phyloP scores from a whole-genome alignment of 2,329 filamentous ascomycete species.

The Botrytis tulipae region DNA sequence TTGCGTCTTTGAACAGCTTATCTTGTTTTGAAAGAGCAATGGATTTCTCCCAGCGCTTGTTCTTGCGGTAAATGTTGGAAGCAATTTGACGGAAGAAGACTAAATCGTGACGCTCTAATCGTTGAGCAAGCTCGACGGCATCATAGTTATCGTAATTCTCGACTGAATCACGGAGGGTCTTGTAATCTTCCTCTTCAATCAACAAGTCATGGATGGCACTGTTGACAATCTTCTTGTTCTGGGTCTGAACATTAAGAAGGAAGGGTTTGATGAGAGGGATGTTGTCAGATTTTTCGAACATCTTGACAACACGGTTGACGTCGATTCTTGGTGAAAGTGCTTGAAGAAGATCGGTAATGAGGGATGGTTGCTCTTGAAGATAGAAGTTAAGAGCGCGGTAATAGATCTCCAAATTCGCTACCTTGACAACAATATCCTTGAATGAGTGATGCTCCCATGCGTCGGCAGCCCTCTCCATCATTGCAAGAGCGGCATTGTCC shows the following conservation, averaged over 20 bases:
- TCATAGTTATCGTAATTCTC: slow-evolving; percentile 99
- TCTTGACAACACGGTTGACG: slow-evolving; percentile 97
- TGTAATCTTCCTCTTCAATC: slow-evolving; percentile 99
- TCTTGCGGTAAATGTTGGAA: slow-evolving; percentile 98
- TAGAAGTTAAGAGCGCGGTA: slow-evolving; percentile 97
- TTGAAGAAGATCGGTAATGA: slow-evolving; percentile 93
- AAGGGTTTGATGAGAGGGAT: slow-evolving; percentile 98
- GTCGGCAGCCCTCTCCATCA: slow-evolving; percentile 96
- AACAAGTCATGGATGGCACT: slow-evolving; percentile 96
- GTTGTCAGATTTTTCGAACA: slow-evolving; percentile 98
- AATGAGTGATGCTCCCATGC: slow-evolving; percentile 99
- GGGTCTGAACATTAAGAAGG: slow-evolving; percentile 89
- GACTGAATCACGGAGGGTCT: slow-evolving; percentile 94
- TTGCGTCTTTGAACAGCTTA: slow-evolving; percentile 99
- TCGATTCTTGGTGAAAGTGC: slow-evolving; percentile 90
- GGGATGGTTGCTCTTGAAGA: slow-evolving; percentile 91
- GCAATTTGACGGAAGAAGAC: slow-evolving; percentile 99
- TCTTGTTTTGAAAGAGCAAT: slow-evolving; percentile 98
- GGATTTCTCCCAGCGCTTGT: slow-evolving; percentile 99
- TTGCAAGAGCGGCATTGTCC: slow-evolving; percentile 93
- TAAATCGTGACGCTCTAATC: slow-evolving; percentile 94
- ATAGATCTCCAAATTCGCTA: slow-evolving; percentile 98
- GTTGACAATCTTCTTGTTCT: slow-evolving; percentile 98
- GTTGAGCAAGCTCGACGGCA: slow-evolving; percentile 83
- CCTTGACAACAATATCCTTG: slow-evolving; percentile 98